Evolutionary conservation across 176 grass and related monocot species (phyloP).

Genomic region (Panicum miliaceum): DNA sequence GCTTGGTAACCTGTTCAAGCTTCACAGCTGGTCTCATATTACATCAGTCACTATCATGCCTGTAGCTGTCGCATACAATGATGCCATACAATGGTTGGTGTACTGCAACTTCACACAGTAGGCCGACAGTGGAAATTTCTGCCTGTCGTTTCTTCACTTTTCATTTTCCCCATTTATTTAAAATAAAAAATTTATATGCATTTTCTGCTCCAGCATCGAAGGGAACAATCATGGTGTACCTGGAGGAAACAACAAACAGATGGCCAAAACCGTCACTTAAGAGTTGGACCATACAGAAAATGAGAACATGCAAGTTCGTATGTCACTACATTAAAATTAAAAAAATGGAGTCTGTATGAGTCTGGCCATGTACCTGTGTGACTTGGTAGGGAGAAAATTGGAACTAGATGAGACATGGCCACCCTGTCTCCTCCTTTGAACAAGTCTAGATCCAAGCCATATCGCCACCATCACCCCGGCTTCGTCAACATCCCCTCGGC

Average conservation of each 20-base stretch:
- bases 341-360: neutral
- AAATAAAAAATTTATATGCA: neutral
- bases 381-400: conserved; percentile 2
- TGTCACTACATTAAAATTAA: neutral
- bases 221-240: neutral
- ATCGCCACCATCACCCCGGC: neutral
- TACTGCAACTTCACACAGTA: conserved; percentile 14
- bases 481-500: conserved; percentile 12
- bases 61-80: conserved; percentile 28
- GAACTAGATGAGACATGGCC: conserved; percentile 6
- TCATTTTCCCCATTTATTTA: neutral
- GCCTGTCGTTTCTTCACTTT: neutral
- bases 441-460: conserved; percentile 11
- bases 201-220: neutral
- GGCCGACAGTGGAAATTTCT: neutral
- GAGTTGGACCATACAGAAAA: neutral
- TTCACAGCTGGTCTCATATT: conserved; percentile 23
- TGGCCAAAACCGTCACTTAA: neutral
- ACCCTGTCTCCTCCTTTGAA: conserved; percentile 11
- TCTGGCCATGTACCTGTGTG: neutral
- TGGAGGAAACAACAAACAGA: neutral
- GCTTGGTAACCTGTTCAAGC: neutral
- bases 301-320: neutral
- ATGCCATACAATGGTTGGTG: conserved; percentile 25
- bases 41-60: conserved; percentile 17